Percentiles rank a stretch among this genome's conserved stretches.
Conservation (phyloP, 441 rosid species). For the Aleurites moluccanus region DNA sequence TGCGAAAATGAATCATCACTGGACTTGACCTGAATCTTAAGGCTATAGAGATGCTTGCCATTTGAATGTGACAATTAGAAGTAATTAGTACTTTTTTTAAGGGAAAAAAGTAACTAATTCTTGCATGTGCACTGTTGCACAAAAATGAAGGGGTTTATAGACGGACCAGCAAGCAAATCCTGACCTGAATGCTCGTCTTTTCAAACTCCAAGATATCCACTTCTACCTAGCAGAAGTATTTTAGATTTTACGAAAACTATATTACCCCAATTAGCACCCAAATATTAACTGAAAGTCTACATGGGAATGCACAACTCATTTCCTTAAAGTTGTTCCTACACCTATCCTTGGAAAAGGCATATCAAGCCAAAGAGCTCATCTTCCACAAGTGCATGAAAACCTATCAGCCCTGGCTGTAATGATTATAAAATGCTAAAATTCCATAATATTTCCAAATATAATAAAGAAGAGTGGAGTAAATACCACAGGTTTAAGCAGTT, state of each 20-base stretch:
- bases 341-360: background rate
- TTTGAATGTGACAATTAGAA: no score
- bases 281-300: background rate
- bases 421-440: background rate
- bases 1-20: background rate
- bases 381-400: background rate
- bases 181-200: background rate
- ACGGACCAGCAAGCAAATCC: background rate
- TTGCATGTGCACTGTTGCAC: background rate
- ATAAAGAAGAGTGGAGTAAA: conserved; percentile 15
- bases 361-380: background rate
- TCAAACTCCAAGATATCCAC: background rate
- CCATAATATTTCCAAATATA: background rate
- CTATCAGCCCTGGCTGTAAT: background rate
- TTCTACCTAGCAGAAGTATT: background rate
- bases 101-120: no score
- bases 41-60: no score
- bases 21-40: background rate
- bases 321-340: background rate
- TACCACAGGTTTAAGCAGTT: conserved; percentile 96
- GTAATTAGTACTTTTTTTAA: no score
- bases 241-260: no score
- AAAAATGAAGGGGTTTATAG: background rate
- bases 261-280: background rate
- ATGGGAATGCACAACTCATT: background rate